These are phyloP conservation scores for Circinella minor DNA, from an alignment of 371 early-diverging fungal species.

Conservation along the genomic window DNA sequence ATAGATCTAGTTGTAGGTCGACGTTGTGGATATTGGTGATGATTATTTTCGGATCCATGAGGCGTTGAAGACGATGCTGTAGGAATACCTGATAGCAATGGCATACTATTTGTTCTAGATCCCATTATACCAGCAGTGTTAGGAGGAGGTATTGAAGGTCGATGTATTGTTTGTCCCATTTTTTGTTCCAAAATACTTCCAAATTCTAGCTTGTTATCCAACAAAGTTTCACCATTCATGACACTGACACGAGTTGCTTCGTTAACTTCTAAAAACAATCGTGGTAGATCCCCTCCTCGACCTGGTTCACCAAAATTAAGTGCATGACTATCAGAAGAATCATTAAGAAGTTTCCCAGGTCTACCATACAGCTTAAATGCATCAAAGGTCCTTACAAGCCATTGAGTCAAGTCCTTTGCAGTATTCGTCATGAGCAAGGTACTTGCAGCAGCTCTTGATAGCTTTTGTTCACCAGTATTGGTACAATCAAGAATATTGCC, in stretches of 20 bases:
- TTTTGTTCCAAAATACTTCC: slow-evolving; percentile 30
- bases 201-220: slow-evolving; percentile 41
- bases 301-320: slow-evolving; percentile 43
- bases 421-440: slow-evolving; percentile 49
- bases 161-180: slow-evolving; percentile 1
- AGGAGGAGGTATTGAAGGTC: slow-evolving; percentile 4
- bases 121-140: slow-evolving; percentile 14
- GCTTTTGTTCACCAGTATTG: slow-evolving; percentile 28
- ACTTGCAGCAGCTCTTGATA: slow-evolving; percentile 23
- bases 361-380: slow-evolving; percentile 57
- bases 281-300: not conserved
- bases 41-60: not conserved
- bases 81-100: slow-evolving; percentile 16
- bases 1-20: not conserved
- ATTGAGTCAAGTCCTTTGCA: slow-evolving; percentile 46
- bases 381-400: slow-evolving; percentile 53
- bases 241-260: slow-evolving; percentile 33
- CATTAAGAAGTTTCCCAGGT: slow-evolving; percentile 40
- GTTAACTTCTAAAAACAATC: slow-evolving; percentile 37
- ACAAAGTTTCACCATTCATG: slow-evolving; percentile 18
- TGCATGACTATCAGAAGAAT: slow-evolving; percentile 31
- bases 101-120: slow-evolving; percentile 19
- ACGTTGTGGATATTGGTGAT: not conserved
- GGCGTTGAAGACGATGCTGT: not conserved
- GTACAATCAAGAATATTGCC: slow-evolving; percentile 25